A percentile compares a stretch with the other conserved stretches of the same genome.
These are phyloP conservation scores for Posidonia australis DNA, from an alignment of 106 monocot genomes.

Conservation along the genomic window DNA sequence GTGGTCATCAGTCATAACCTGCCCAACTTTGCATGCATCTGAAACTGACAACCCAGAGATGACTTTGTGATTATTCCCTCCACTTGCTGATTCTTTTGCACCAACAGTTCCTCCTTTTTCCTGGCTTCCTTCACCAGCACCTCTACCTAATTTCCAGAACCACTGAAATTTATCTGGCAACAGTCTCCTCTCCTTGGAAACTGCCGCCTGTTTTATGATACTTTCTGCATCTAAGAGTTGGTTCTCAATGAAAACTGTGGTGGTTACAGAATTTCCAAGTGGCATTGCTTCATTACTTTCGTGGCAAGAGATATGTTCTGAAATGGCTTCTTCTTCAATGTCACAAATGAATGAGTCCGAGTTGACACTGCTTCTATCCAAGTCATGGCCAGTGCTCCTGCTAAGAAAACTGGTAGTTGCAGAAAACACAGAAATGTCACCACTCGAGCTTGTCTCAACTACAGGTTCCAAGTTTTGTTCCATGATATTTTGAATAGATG, in stretches of 20 bases:
- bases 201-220: not conserved
- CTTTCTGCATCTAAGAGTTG: not conserved
- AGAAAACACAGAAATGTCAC: constrained; percentile 15
- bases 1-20: constrained; percentile 20
- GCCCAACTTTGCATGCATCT: constrained; percentile 16
- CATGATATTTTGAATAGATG: no score
- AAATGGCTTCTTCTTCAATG: not conserved
- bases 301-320: not conserved
- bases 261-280: not conserved
- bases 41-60: not conserved
- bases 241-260: no score
- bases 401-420: constrained; percentile 14
- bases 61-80: constrained; percentile 11
- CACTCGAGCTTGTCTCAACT: not conserved
- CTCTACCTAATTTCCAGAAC: constrained; percentile 50
- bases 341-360: constrained; percentile 25
- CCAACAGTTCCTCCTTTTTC: constrained; percentile 13
- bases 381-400: constrained; percentile 24
- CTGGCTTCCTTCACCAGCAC: constrained; percentile 5
- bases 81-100: not conserved
- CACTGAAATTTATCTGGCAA: constrained; percentile 43
- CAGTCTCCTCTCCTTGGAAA: constrained; percentile 25
- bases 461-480: not conserved
- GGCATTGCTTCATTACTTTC: not conserved
- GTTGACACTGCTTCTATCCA: constrained; percentile 31